Conservation (phyloP, 768 basidiomycete species). For the Lactarius hatsudake region DNA sequence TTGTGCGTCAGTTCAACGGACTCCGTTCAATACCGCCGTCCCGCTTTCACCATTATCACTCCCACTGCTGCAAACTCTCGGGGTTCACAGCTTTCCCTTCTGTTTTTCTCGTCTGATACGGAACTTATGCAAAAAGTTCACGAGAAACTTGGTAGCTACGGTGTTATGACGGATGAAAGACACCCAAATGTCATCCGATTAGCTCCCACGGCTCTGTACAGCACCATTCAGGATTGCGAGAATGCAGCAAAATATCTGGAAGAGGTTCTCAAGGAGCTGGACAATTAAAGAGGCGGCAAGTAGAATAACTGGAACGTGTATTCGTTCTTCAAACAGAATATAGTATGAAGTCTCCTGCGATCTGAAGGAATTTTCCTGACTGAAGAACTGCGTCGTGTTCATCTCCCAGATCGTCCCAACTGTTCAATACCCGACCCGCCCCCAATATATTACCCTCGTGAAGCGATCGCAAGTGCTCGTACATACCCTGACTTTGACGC, state of each 20-base stretch:
- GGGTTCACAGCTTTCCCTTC: conserved; percentile 85
- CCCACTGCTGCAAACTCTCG: conserved; percentile 63
- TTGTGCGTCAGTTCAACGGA: conserved; percentile 21
- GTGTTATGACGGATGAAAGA: conserved; percentile 91
- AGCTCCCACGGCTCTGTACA: conserved; percentile 86
- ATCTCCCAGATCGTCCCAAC: conserved; percentile 41
- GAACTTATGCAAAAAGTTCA: conserved; percentile 72
- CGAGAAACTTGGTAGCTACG: conserved; percentile 54
- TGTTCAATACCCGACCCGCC: conserved; percentile 32
- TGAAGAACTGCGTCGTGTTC: conserved; percentile 57
- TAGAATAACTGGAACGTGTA: background rate
- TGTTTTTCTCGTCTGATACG: conserved; percentile 63
- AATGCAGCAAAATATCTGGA: conserved; percentile 65
- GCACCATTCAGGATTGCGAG: conserved; percentile 74
- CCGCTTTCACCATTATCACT: conserved; percentile 90
- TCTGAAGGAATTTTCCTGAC: conserved; percentile 42
- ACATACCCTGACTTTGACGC: conserved; percentile 60
- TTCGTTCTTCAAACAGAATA: conserved; percentile 4
- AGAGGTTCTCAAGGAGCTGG: conserved; percentile 45
- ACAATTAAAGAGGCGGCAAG: background rate
- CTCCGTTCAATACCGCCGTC: conserved; percentile 17
- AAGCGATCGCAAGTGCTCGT: conserved; percentile 46
- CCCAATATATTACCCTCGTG: conserved; percentile 32
- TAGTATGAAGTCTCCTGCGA: conserved; percentile 44
- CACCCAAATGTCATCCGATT: conserved; percentile 90